phyloP scores from a whole-genome alignment of 352 stramenopile genomes.

The Globisporangium radiosum region DNA sequence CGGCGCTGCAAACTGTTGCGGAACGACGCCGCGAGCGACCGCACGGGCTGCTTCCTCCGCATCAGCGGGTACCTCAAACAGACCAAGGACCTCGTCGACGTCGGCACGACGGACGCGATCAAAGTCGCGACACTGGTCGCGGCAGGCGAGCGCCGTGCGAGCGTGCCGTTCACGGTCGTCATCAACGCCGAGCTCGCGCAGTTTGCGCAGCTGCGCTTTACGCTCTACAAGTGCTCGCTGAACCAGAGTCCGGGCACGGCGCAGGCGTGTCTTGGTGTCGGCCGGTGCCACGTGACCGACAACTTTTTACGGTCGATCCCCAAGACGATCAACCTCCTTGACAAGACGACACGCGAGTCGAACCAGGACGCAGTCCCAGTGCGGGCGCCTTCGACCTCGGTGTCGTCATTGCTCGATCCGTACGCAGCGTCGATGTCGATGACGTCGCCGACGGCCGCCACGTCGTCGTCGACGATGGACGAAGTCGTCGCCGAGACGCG shows the following conservation, averaged over 20 bases:
- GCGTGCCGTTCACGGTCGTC: conserved; percentile 55
- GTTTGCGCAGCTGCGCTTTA: conserved; percentile 63
- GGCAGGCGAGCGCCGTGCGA: conserved; percentile 16
- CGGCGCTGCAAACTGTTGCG: conserved; percentile 41
- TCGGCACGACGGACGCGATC: conserved; percentile 56
- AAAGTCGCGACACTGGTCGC: conserved; percentile 42
- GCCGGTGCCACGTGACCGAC: conserved; percentile 45
- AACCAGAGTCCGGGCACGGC: conserved; percentile 32
- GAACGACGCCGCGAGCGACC: conserved; percentile 36
- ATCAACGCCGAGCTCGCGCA: conserved; percentile 43
- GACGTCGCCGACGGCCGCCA: not conserved
- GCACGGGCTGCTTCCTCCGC: conserved; percentile 40
- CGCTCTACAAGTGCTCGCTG: conserved; percentile 47
- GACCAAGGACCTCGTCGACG: conserved; percentile 39
- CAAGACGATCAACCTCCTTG: conserved; percentile 37
- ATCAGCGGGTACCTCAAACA: conserved; percentile 40
- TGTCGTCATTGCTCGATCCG: conserved; percentile 7
- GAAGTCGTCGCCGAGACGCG: conserved; percentile 10
- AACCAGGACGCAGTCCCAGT: conserved; percentile 9
- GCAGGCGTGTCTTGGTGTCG: conserved; percentile 43
- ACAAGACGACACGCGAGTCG: conserved; percentile 37
- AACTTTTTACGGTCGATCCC: conserved; percentile 37
- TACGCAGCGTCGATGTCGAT: conserved; percentile 1
- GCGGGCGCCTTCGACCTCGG: not conserved
- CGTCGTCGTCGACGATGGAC: not conserved